Percentiles rank a stretch among this genome's conserved stretches.
These are phyloP conservation scores for Amauroascus verrucosus DNA, from an alignment of 2,329 filamentous ascomycete genomes.

Conservation along the genomic window DNA sequence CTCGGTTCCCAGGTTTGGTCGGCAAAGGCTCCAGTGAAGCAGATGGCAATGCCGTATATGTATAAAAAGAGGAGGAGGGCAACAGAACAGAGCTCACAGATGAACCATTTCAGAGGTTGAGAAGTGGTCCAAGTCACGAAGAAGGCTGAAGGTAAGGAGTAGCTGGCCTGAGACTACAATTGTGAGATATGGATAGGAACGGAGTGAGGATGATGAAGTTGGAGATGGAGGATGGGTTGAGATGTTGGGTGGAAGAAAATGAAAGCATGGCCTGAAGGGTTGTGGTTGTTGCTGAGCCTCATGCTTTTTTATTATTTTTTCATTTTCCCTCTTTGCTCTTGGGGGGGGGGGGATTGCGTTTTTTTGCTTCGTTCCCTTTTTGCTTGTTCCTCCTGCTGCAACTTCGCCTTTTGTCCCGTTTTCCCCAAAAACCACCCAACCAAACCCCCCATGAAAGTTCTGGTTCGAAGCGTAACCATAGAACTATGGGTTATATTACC, in stretches of 20 bases:
- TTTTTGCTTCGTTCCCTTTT: neutral
- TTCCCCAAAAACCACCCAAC: neutral
- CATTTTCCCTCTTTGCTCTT: neutral
- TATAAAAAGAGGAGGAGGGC: neutral
- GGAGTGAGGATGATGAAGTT: neutral
- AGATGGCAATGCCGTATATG: neutral
- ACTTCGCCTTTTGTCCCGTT: neutral
- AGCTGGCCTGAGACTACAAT: constrained; percentile 13
- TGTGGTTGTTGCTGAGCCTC: neutral
- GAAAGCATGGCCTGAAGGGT: neutral
- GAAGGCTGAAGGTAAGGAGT: neutral
- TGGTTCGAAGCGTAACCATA: neutral
- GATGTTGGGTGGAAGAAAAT: neutral
- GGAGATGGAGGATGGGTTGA: neutral
- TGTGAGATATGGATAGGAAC: constrained; percentile 19
- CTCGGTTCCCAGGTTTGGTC: neutral
- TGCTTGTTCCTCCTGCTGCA: neutral
- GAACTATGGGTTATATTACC: neutral
- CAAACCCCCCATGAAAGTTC: neutral
- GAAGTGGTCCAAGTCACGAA: neutral
- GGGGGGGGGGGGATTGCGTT: neutral
- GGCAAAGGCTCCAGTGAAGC: neutral
- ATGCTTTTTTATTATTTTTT: neutral
- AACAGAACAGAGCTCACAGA: neutral
- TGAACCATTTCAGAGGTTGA: neutral